Evolutionary conservation across 1,139 yeast species (phyloP).

Genomic region (Meyerozyma guilliermondii): DNA sequence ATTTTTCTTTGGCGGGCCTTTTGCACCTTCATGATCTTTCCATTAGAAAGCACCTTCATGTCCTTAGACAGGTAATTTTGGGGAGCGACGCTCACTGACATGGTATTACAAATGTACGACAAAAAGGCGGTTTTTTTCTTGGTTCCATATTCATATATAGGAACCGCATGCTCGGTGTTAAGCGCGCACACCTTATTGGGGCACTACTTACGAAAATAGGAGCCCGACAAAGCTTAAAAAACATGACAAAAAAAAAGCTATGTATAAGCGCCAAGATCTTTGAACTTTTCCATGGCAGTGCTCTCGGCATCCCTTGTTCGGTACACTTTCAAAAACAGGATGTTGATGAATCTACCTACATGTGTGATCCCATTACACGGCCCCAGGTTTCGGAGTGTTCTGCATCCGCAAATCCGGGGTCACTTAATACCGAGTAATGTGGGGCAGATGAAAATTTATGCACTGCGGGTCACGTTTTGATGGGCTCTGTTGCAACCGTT

Average conservation of each 20-base stretch:
- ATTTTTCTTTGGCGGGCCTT: constrained; percentile 55
- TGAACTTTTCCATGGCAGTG: not conserved
- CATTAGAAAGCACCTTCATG: constrained; percentile 31
- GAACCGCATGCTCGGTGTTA: not conserved
- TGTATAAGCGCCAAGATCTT: not conserved
- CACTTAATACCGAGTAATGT: not conserved
- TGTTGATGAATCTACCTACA: not conserved
- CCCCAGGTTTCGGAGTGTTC: constrained; percentile 1
- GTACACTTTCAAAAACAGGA: not conserved
- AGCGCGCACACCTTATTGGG: not conserved
- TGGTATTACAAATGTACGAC: not conserved
- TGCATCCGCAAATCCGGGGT: constrained; percentile 2
- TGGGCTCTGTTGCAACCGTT: not conserved
- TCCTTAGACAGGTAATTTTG: constrained; percentile 2
- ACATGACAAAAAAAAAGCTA: not conserved
- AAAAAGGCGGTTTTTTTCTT: not conserved
- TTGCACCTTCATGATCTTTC: constrained; percentile 52
- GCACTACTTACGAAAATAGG: too few species aligned
- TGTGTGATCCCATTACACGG: not conserved
- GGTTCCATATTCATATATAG: not conserved
- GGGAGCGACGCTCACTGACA: constrained; percentile 1
- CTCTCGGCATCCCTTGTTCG: not conserved
- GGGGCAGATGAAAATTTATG: not conserved
- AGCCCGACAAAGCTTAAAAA: too few species aligned
- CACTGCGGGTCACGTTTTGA: not conserved